phyloP scores from a whole-genome alignment of 257 asterid genomes.

The Prunella vulgaris region DNA sequence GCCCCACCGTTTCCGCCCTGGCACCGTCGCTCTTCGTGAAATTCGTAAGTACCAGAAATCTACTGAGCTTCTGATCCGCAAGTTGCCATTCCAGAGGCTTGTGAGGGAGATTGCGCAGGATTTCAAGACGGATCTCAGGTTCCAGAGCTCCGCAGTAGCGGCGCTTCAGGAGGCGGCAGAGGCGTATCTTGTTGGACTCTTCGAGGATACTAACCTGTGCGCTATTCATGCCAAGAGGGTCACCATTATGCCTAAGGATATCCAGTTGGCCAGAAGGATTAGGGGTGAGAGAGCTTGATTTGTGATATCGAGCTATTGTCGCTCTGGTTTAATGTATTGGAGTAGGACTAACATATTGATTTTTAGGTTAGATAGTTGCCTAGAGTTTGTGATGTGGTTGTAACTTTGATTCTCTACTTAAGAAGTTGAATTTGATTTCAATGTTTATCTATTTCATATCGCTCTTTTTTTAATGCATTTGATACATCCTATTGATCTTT shows the following conservation, averaged over 20 bases:
- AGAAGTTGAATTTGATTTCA: background rate
- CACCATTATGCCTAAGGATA: constrained; percentile 39
- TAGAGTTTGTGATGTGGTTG: background rate
- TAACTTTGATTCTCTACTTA: background rate
- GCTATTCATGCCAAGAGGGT: constrained; percentile 45
- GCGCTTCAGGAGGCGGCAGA: constrained; percentile 41
- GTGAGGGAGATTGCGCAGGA: constrained; percentile 44
- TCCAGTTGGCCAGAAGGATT: constrained; percentile 35
- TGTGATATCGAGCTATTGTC: background rate
- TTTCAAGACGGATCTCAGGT: constrained; percentile 41
- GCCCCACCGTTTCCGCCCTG: constrained; percentile 45
- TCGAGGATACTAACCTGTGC: constrained; percentile 37
- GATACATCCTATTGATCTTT: no score
- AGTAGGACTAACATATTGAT: background rate
- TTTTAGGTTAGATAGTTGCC: background rate
- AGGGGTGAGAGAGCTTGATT: constrained; percentile 39
- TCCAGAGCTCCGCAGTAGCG: constrained; percentile 39
- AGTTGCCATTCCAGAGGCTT: constrained; percentile 44
- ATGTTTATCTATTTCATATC: background rate
- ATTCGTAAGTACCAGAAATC: constrained; percentile 42
- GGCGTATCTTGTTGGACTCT: constrained; percentile 35
- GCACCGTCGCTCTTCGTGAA: constrained; percentile 40
- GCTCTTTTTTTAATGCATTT: no score
- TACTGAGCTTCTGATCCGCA: constrained; percentile 36
- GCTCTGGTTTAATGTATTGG: background rate